These are phyloP conservation scores for Phytophthora capsici DNA, from an alignment of 352 stramenopile genomes.

Conservation along the genomic window DNA sequence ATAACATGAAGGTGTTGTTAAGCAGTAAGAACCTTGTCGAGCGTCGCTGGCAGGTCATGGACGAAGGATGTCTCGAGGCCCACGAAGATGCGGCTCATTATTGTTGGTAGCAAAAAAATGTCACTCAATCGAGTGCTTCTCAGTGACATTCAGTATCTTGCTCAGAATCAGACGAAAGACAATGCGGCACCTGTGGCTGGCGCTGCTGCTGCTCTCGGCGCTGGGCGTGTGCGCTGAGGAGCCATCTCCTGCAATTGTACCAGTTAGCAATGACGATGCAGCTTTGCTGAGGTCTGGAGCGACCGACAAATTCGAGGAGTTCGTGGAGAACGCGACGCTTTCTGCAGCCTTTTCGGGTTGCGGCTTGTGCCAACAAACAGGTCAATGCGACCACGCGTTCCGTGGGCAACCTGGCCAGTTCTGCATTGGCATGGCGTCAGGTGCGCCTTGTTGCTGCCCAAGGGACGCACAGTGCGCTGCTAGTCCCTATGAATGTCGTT, in stretches of 20 bases:
- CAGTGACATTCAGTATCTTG: neutral
- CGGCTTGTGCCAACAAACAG: conserved; percentile 63
- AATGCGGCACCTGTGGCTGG: conserved; percentile 12
- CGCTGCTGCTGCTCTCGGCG: conserved; percentile 25
- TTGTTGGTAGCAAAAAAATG: conserved; percentile 11
- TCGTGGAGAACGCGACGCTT: conserved; percentile 45
- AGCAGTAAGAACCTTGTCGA: conserved; percentile 50
- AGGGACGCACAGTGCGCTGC: conserved; percentile 58
- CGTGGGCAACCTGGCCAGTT: conserved; percentile 66
- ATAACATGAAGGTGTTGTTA: neutral
- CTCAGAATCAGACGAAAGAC: too few relatives aligned
- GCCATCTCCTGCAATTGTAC: neutral
- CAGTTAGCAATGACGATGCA: conserved; percentile 1
- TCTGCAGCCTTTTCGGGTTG: conserved; percentile 64
- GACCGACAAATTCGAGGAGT: conserved; percentile 26
- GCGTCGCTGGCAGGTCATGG: conserved; percentile 65
- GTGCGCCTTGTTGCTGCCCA: conserved; percentile 70
- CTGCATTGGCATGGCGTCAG: conserved; percentile 59
- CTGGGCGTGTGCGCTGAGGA: conserved; percentile 6
- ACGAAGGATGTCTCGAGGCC: conserved; percentile 80
- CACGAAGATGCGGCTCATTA: conserved; percentile 71
- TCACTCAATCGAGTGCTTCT: neutral
- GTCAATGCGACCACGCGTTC: conserved; percentile 70
- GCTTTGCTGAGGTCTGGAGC: conserved; percentile 8
- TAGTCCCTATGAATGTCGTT: conserved; percentile 70